A percentile compares a stretch with the other conserved stretches of the same genome.
Conservation (phyloP, 2,329 filamentous ascomycete genomes). For the Diaporthe citri region DNA sequence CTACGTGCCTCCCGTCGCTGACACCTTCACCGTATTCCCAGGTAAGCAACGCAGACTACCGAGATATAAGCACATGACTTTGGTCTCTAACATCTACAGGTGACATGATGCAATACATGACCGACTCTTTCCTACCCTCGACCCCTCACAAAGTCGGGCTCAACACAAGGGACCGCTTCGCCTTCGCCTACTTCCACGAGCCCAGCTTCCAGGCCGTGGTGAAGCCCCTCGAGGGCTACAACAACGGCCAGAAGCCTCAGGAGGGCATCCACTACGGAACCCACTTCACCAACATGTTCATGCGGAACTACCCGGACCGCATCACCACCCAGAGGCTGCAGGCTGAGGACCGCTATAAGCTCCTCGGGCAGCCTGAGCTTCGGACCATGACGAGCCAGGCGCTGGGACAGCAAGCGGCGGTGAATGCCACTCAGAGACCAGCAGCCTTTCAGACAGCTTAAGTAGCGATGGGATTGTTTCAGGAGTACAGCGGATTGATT, state of each 20-base stretch:
- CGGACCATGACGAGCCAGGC: constrained; percentile 43
- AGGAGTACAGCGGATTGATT: not conserved
- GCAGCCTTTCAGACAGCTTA: not conserved
- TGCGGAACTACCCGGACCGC: constrained; percentile 62
- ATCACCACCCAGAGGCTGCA: constrained; percentile 56
- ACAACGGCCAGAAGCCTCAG: constrained; percentile 46
- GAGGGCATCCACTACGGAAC: constrained; percentile 64
- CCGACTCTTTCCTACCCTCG: constrained; percentile 58
- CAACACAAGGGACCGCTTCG: constrained; percentile 60
- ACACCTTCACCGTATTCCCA: constrained; percentile 63
- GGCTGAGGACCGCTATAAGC: constrained; percentile 48
- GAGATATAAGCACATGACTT: not conserved
- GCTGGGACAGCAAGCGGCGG: constrained; percentile 22
- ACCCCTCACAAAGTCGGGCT: constrained; percentile 65
- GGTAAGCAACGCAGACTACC: constrained; percentile 46
- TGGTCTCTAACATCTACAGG: constrained; percentile 46
- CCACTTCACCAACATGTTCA: constrained; percentile 65
- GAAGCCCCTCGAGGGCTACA: constrained; percentile 56
- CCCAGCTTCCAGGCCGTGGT: constrained; percentile 61
- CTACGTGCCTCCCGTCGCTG: constrained; percentile 59
- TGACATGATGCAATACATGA: constrained; percentile 66
- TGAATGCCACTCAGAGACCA: constrained; percentile 1
- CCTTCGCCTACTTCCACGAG: constrained; percentile 66
- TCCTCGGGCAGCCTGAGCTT: constrained; percentile 46
- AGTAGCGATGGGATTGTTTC: not conserved